These are phyloP conservation scores for Aeschynomene evenia DNA, from an alignment of 306 rosid species.

Conservation along the genomic window DNA sequence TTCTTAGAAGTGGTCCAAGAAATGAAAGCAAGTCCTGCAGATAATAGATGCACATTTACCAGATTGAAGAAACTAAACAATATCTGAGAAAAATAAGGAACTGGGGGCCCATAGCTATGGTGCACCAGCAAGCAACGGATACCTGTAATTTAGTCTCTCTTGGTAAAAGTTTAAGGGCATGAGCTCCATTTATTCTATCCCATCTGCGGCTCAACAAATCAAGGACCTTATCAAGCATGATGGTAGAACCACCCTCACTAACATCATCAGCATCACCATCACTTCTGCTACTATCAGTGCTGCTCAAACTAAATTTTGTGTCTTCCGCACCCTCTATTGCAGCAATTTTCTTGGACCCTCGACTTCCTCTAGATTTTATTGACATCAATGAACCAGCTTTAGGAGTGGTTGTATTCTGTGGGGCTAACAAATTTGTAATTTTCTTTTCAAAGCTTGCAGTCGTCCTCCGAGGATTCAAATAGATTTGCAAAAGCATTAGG, in stretches of 20 bases:
- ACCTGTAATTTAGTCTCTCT: slow-evolving; percentile 96
- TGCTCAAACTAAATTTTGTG: slow-evolving; percentile 55
- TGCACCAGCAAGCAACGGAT: slow-evolving; percentile 29
- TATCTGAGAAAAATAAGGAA: not conserved
- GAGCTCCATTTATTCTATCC: slow-evolving; percentile 96
- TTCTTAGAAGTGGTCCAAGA: slow-evolving; percentile 89
- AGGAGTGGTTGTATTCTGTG: slow-evolving; percentile 48
- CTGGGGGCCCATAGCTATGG: slow-evolving; percentile 1
- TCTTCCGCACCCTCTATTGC: slow-evolving; percentile 96
- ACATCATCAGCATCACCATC: slow-evolving; percentile 84
- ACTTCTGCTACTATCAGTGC: slow-evolving; percentile 84
- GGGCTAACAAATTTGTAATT: slow-evolving; percentile 66
- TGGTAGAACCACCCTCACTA: slow-evolving; percentile 59
- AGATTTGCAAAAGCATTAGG: slow-evolving; percentile 84
- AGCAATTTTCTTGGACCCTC: slow-evolving; percentile 80
- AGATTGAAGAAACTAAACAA: slow-evolving; percentile 20
- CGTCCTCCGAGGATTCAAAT: slow-evolving; percentile 82
- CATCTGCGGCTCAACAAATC: slow-evolving; percentile 87
- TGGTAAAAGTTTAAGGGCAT: slow-evolving; percentile 90
- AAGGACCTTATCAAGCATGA: slow-evolving; percentile 90
- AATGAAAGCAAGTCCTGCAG: slow-evolving; percentile 89
- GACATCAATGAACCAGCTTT: slow-evolving; percentile 55
- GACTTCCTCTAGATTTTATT: slow-evolving; percentile 57
- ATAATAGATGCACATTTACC: slow-evolving; percentile 30
- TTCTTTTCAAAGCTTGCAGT: slow-evolving; percentile 74